Evolutionary conservation across 495 filamentous ascomycete genomes (phyloP).

Genomic region (Aspergillus cavernicola): DNA sequence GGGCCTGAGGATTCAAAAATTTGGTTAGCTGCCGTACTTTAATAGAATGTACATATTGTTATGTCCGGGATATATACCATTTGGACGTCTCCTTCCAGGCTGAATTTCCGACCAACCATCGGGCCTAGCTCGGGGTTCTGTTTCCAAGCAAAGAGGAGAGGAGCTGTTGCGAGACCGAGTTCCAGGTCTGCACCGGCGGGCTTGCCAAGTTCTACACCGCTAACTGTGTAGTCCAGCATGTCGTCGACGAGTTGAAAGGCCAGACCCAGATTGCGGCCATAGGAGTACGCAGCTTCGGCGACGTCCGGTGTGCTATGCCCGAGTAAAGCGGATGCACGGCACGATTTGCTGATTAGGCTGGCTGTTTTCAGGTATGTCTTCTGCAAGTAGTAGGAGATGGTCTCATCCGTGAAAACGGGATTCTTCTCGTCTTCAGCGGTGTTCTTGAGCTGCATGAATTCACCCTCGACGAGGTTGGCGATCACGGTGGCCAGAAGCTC

Average conservation of each 20-base stretch:
- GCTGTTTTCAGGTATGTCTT: constrained; percentile 98
- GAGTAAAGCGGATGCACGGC: constrained; percentile 82
- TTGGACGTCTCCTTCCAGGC: constrained; percentile 74
- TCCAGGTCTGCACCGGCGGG: constrained; percentile 92
- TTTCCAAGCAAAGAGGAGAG: constrained; percentile 94
- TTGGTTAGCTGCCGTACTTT: too few relatives aligned
- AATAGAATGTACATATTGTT: too few relatives aligned
- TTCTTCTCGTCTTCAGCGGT: constrained; percentile 80
- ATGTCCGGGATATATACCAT: constrained; percentile 58
- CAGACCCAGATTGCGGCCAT: constrained; percentile 87
- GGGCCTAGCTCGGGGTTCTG: constrained; percentile 77
- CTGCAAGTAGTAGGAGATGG: constrained; percentile 90
- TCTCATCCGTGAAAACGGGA: constrained; percentile 79
- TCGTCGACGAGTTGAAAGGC: constrained; percentile 99
- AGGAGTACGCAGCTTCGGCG: constrained; percentile 85
- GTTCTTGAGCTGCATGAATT: constrained; percentile 99
- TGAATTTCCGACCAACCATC: constrained; percentile 89
- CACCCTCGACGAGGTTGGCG: constrained; percentile 94
- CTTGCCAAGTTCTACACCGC: constrained; percentile 81
- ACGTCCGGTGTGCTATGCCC: constrained; percentile 72
- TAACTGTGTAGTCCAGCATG: constrained; percentile 93
- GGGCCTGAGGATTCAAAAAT: constrained; percentile 55
- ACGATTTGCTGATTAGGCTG: constrained; percentile 91
- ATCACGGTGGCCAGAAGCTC: constrained; percentile 95
- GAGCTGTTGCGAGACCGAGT: constrained; percentile 92